Evolutionary conservation across 2,329 filamentous ascomycete genomes (phyloP).

Genomic region (Elsinoe arachidis): DNA sequence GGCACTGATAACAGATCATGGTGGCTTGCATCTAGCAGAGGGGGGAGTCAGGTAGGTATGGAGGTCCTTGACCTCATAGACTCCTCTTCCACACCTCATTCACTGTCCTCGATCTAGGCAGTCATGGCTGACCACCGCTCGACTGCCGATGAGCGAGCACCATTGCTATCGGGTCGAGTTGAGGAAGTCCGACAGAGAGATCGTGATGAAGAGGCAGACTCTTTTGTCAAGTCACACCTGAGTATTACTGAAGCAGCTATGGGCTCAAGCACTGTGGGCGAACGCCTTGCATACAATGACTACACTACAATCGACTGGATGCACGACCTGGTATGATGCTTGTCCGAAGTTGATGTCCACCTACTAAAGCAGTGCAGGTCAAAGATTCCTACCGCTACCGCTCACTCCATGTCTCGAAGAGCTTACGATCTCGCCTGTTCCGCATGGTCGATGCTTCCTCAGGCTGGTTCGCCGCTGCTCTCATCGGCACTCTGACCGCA

Average conservation of each 20-base stretch:
- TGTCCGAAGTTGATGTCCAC: background rate
- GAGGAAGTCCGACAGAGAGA: background rate
- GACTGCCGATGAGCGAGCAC: background rate
- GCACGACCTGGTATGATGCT: slow-evolving; percentile 42
- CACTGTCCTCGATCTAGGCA: background rate
- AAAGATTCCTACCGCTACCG: slow-evolving; percentile 50
- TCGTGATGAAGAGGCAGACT: slow-evolving; percentile 33
- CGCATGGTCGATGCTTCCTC: slow-evolving; percentile 42
- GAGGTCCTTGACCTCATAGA: background rate
- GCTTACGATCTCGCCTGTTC: slow-evolving; percentile 34
- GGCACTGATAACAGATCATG: slow-evolving; percentile 9
- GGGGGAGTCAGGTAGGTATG: background rate
- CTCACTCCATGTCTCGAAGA: slow-evolving; percentile 34
- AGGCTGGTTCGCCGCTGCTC: slow-evolving; percentile 47
- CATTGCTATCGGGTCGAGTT: background rate
- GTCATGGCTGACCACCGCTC: background rate
- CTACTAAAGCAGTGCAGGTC: slow-evolving; percentile 31
- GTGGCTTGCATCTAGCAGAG: background rate
- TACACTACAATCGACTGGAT: slow-evolving; percentile 57
- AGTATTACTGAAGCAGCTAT: slow-evolving; percentile 44
- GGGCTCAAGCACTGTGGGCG: slow-evolving; percentile 40
- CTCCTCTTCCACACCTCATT: background rate
- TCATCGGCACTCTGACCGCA: slow-evolving; percentile 48
- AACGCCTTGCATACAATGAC: slow-evolving; percentile 51
- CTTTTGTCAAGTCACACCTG: slow-evolving; percentile 34